Base-by-base conservation (phyloP, 495 filamentous ascomycete species). In the Penicillium cataractarum region DNA sequence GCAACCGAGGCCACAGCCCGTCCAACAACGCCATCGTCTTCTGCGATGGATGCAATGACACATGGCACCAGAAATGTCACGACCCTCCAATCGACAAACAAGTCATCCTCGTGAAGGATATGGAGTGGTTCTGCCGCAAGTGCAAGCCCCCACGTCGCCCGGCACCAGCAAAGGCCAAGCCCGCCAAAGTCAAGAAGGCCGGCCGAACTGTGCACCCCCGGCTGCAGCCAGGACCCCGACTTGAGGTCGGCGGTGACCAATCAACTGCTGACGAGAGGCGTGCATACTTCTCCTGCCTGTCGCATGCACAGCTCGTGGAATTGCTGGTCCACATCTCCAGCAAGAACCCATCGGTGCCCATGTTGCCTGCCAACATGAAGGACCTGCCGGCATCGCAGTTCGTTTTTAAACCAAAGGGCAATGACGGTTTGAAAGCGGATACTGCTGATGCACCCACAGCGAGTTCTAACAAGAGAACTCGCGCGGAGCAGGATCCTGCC, bases 41-140 rank as follows among this genome's bases (percentile, higher is more conserved):
- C 72, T 99, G 95, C 76, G 93, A 97, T 74, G 89, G 87, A 13
- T 99, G 95, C 79, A 93, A 95, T 70, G 82, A 81, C 12, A 85
- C 89, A 17, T 99, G 93, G 86, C 95, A 99, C 73, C 93, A 97
- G 74, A 84, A 84, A 63, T 98, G 95, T 68, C 93, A 97, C 73
- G 86, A 95, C 65, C 93, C 95, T 0, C 83, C 83, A 5, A 93
- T 99, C 64, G 79, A 82, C 8, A 84, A 88, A 61, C 84, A 90
- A 12, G 86, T 90, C 8, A 85, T 96, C 4, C 71, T 78, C 15
- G 79, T 87, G 32, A 79, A 89, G 61, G 87, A 88, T 54, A 84
- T 82, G 57, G 84, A 88, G 62, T 99, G 95, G 94, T 85, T 87
- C 66, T 99, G 95, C 73, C 71, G 71, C 6, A 80, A 83, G 17